Percentiles rank a stretch among this genome's conserved stretches.
Conservation (phyloP, 495 filamentous ascomycete genomes). For the Daldinia concentrica region DNA sequence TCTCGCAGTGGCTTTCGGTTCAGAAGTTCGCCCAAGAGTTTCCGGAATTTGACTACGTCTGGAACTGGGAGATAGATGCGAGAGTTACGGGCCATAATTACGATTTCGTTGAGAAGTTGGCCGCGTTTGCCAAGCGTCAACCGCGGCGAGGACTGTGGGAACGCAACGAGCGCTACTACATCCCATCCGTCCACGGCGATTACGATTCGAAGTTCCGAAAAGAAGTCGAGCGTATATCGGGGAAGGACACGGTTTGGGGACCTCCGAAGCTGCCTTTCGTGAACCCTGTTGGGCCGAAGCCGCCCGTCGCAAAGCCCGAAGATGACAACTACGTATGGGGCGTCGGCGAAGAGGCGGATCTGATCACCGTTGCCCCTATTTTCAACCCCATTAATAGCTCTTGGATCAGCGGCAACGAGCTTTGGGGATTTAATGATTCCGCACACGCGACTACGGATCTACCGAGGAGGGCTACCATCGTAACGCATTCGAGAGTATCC, state of each 20-base stretch:
- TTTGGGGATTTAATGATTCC: slow-evolving; percentile 69
- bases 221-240: slow-evolving; percentile 58
- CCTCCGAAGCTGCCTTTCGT: slow-evolving; percentile 62
- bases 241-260: slow-evolving; percentile 68
- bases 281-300: slow-evolving; percentile 66
- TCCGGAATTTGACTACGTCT: slow-evolving; percentile 77
- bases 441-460: slow-evolving; percentile 58
- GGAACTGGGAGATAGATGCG: slow-evolving; percentile 82
- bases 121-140: slow-evolving; percentile 66
- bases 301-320: slow-evolving; percentile 62
- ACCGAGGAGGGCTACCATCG: slow-evolving; percentile 71
- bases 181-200: slow-evolving; percentile 68
- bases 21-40: slow-evolving; percentile 73
- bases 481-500: slow-evolving; percentile 71
- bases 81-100: slow-evolving; percentile 76
- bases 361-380: slow-evolving; percentile 75
- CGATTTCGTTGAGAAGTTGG: slow-evolving; percentile 69
- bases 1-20: slow-evolving; percentile 65
- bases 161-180: slow-evolving; percentile 75
- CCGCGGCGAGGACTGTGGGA: slow-evolving; percentile 79
- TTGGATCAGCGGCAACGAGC: slow-evolving; percentile 69
- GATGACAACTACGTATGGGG: slow-evolving; percentile 76
- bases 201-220: slow-evolving; percentile 63
- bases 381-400: slow-evolving; percentile 70
- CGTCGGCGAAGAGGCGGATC: slow-evolving; percentile 77